Evolutionary conservation across 805 yeast genomes (phyloP).

Genomic region (Starmerella bacillaris): DNA sequence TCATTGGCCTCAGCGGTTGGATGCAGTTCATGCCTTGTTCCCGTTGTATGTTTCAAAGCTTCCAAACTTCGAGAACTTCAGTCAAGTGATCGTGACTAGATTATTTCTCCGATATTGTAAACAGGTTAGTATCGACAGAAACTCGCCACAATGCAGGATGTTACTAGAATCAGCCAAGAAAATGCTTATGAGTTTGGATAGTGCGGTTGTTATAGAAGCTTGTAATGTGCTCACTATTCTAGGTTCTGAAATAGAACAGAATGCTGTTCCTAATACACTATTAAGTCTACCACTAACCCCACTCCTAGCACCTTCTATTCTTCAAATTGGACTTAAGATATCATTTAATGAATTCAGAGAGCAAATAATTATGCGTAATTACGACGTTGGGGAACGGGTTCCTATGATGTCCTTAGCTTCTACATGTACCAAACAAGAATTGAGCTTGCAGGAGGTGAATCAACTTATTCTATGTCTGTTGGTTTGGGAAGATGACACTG

Average conservation of each 20-base stretch:
- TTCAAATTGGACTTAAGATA: constrained; percentile 23
- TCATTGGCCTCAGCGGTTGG: constrained; percentile 40
- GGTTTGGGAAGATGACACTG: constrained; percentile 9
- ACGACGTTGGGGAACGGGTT: constrained; percentile 28
- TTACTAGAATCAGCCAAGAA: constrained; percentile 33
- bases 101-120: constrained; percentile 51
- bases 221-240: constrained; percentile 39
- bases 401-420: constrained; percentile 33
- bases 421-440: constrained; percentile 2
- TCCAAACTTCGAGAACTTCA: constrained; percentile 50
- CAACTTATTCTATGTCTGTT: constrained; percentile 21
- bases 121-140: constrained; percentile 39
- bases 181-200: constrained; percentile 35
- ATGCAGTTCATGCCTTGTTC: constrained; percentile 52
- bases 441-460: constrained; percentile 38
- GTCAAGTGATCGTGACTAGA: constrained; percentile 43
- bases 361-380: constrained; percentile 34
- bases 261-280: constrained; percentile 32
- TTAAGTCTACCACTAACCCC: constrained; percentile 27
- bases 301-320: constrained; percentile 33
- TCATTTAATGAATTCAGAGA: constrained; percentile 20
- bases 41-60: constrained; percentile 36
- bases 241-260: constrained; percentile 37
- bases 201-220: constrained; percentile 43
- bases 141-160: constrained; percentile 36